Evolutionary conservation across 106 monocot species (phyloP).

Genomic region (Dendrobium catenatum): DNA sequence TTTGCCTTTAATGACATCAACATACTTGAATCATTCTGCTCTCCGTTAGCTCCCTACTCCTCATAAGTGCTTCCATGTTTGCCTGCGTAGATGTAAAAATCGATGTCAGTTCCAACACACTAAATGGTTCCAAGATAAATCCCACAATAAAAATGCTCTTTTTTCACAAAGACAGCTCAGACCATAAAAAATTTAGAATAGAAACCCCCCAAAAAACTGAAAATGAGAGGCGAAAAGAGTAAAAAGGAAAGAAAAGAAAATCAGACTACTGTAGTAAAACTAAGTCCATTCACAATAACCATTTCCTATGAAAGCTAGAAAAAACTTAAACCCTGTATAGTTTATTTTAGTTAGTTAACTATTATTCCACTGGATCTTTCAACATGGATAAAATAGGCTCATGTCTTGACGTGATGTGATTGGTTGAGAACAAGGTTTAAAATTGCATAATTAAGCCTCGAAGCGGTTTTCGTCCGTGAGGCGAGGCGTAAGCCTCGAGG

Average conservation of each 20-base stretch:
- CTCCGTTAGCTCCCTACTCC: constrained; percentile 83
- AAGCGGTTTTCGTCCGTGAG: no score
- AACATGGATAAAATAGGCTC: background rate
- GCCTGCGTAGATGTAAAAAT: constrained; percentile 37
- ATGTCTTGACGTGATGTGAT: background rate
- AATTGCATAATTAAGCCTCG: no score
- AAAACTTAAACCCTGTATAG: background rate
- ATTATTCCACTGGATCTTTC: background rate
- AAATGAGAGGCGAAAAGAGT: background rate
- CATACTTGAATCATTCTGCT: constrained; percentile 93
- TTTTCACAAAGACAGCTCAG: background rate
- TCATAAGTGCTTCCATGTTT: constrained; percentile 73
- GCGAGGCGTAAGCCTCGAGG: no score
- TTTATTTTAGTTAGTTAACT: background rate
- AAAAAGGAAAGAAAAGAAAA: background rate
- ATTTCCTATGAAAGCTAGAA: background rate
- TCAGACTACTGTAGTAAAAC: background rate
- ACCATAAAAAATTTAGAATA: background rate
- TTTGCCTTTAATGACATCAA: constrained; percentile 1
- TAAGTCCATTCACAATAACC: background rate
- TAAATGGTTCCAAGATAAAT: background rate
- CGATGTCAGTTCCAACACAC: background rate
- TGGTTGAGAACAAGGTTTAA: background rate
- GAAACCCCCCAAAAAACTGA: background rate
- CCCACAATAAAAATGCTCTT: background rate